These are phyloP conservation scores for Dioscorea zingiberensis DNA, from an alignment of 106 monocot species.

Conservation along the genomic window DNA sequence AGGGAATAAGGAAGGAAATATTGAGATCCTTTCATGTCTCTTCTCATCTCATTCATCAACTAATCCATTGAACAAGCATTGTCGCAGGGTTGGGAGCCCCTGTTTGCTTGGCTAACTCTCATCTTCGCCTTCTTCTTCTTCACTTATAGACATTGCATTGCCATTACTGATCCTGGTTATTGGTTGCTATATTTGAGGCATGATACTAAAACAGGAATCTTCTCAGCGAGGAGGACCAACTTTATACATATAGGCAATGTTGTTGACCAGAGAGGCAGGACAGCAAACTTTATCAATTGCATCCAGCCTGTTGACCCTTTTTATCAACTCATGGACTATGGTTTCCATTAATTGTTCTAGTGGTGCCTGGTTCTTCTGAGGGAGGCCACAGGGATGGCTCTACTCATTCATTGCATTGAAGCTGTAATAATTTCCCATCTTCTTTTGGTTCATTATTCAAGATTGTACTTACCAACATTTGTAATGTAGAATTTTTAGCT, in stretches of 20 bases:
- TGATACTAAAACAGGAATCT: neutral
- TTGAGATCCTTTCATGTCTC: neutral
- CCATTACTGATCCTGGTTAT: neutral
- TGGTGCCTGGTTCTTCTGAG: neutral
- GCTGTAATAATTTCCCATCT: neutral
- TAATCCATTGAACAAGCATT: neutral
- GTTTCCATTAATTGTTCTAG: neutral
- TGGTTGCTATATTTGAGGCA: neutral
- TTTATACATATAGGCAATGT: neutral
- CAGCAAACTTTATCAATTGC: neutral
- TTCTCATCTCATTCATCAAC: neutral
- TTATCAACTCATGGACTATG: neutral
- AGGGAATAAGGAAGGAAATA: neutral
- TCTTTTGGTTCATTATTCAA: neutral
- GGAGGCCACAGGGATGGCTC: conserved; percentile 2
- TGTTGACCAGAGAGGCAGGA: neutral
- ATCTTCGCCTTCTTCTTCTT: neutral
- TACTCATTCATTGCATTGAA: neutral
- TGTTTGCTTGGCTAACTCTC: no score
- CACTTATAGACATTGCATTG: neutral
- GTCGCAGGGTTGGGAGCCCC: no score
- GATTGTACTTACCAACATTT: neutral
- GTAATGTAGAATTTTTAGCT: neutral
- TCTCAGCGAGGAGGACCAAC: neutral
- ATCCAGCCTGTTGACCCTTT: neutral